These are phyloP conservation scores for Pezicula neosporulosa DNA, from an alignment of 2,329 filamentous ascomycete species.

Conservation along the genomic window DNA sequence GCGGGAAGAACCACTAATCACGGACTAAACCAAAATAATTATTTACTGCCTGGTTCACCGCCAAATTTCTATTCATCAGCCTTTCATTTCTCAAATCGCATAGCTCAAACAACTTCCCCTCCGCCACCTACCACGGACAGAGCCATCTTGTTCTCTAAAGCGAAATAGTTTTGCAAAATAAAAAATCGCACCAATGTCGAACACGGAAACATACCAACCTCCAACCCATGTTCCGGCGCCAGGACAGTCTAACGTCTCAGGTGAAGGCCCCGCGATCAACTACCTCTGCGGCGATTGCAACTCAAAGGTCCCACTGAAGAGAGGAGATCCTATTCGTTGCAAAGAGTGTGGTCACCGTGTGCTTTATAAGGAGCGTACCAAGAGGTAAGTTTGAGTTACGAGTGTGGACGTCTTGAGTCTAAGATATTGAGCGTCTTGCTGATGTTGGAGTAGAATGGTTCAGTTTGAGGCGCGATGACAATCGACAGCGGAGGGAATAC, in stretches of 20 bases:
- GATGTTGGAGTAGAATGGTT: slow-evolving; percentile 69
- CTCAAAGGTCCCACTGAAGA: slow-evolving; percentile 69
- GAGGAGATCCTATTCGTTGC: slow-evolving; percentile 79
- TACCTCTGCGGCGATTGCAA: slow-evolving; percentile 86
- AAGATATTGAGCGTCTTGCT: slow-evolving; percentile 11
- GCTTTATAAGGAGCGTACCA: slow-evolving; percentile 96
- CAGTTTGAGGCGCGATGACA: slow-evolving; percentile 93
- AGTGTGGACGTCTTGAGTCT: background rate
- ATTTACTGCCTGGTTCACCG: too few species aligned
- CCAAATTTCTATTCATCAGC: too few species aligned
- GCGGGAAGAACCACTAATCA: too few species aligned
- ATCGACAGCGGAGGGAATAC: too few species aligned
- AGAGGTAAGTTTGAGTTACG: slow-evolving; percentile 61
- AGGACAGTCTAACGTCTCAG: slow-evolving; percentile 11
- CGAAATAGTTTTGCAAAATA: too few species aligned
- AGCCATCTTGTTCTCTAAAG: too few species aligned
- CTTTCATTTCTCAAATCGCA: too few species aligned
- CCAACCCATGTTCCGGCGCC: slow-evolving; percentile 29
- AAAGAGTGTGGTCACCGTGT: slow-evolving; percentile 93
- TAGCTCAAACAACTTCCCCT: too few species aligned
- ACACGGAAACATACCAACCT: too few species aligned
- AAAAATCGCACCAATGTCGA: too few species aligned
- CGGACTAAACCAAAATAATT: too few species aligned
- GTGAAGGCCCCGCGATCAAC: slow-evolving; percentile 54
- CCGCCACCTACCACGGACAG: too few species aligned